Evolutionary conservation across 805 yeast species (phyloP), one percentile per base, ranked within the genome.

Genomic region (Myxozyma neotropica): DNA sequence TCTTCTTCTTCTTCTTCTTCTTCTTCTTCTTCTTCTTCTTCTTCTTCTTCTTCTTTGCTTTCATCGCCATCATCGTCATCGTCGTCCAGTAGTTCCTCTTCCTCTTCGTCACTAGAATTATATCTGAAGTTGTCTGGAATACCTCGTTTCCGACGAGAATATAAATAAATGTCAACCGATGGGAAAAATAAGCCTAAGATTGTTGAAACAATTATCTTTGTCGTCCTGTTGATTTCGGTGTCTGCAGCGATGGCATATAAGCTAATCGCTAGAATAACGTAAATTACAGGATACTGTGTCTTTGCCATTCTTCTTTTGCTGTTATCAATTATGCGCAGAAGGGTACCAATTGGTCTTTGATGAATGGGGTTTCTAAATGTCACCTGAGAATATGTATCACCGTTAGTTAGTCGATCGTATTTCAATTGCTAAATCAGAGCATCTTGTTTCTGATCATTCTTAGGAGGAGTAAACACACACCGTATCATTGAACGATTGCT

Each of bases 81-180:
- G 12, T 21, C 47, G 17, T 38, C 51, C 23, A 35, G 42, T 8
- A 36, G 12, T 21, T 49, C 59, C 23, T 42, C 50, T 21, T 51
- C 54, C 10, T 57, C 57, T 8, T 47, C 53, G 45, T 27, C 55
- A 40, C 61, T 57, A 26, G 57, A 53, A 19, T 33, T 31, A 33
- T 39, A 47, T 29, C 21, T 52, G 54, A 38, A 57, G 33, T 52
- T 50, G 23, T 57, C 61, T 5, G 61, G 61, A 21, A 57, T 57
- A 26, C 61, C 61, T 10, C 57, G 29, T 17, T 39, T 46, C 17
- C 61, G 44, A 3, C 61, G 49, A 17, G 61, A 29, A 39, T 53
- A 40, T 15, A 53, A 23, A 40, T 57, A 57, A 13, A 52, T 31
- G 33, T 57, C 61, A 21, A 57, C 61, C 10, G 61, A 57, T 7